Evolutionary conservation across 768 basidiomycete species (phyloP).

Genomic region (Guyanaporus albipodus): DNA sequence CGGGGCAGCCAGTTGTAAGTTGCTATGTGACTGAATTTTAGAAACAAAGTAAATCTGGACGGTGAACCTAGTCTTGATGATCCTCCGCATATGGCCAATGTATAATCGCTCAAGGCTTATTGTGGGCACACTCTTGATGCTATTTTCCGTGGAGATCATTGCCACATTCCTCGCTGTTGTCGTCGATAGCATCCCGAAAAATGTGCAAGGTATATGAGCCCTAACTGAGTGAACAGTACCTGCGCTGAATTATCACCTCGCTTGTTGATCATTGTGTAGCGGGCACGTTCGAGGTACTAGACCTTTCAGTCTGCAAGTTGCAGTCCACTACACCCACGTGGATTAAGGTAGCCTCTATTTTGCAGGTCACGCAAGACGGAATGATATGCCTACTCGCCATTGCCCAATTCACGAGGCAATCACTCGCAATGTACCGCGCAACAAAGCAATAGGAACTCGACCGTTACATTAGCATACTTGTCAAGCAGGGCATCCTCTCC

Average conservation of each 20-base stretch:
- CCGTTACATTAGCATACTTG: background rate
- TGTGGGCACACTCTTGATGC: background rate
- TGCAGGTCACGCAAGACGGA: background rate
- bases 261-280: background rate
- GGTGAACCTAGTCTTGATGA: background rate
- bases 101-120: conserved; percentile 1
- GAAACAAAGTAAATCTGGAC: background rate
- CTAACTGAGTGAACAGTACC: background rate
- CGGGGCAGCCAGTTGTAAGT: conserved; percentile 6
- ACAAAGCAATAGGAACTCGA: background rate
- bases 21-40: background rate
- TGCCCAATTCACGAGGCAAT: background rate
- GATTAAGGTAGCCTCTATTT: background rate
- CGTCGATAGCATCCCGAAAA: background rate
- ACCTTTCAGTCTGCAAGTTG: background rate
- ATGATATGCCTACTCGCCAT: background rate
- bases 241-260: background rate
- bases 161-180: background rate
- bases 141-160: background rate
- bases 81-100: conserved; percentile 1
- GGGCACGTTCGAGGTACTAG: background rate
- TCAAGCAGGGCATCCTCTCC: background rate
- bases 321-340: background rate
- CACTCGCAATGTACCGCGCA: background rate
- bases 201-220: background rate